Conservation (phyloP, 2,329 filamentous ascomycete genomes). For the Colletotrichum sp. region DNA sequence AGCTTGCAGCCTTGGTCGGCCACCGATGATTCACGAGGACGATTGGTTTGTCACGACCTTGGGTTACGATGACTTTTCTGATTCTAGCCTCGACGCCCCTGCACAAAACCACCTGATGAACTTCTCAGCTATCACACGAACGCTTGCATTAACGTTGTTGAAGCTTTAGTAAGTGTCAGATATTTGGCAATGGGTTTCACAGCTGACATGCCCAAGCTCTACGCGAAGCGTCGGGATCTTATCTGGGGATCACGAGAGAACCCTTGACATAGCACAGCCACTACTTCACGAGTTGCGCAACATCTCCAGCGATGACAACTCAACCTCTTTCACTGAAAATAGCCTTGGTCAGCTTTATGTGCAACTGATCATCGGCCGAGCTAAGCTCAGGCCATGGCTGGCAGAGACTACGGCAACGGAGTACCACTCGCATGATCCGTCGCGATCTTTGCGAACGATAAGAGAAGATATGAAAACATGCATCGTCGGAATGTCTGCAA, state of each 20-base stretch:
- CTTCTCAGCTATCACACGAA: neutral
- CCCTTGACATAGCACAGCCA: neutral
- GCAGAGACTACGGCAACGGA: neutral
- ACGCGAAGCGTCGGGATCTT: neutral
- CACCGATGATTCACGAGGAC: slow-evolving; percentile 3
- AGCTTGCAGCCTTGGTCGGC: slow-evolving; percentile 21
- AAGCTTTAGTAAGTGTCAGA: neutral
- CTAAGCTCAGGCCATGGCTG: neutral
- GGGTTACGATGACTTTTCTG: neutral
- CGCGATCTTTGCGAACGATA: neutral
- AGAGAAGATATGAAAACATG: neutral
- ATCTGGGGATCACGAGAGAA: neutral
- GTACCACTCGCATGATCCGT: too few relatives aligned
- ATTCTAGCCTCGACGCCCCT: neutral
- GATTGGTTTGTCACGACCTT: neutral
- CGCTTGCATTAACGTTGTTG: neutral
- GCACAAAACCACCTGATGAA: neutral
- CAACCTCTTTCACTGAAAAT: neutral
- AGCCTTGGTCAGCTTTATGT: neutral
- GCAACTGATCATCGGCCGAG: neutral
- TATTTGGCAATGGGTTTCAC: neutral
- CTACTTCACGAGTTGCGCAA: neutral
- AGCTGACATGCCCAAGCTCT: neutral
- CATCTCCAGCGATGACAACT: accelerated
- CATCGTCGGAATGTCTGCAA: neutral